Conservation (phyloP, 805 yeast genomes). For the Metschnikowia lunata region DNA sequence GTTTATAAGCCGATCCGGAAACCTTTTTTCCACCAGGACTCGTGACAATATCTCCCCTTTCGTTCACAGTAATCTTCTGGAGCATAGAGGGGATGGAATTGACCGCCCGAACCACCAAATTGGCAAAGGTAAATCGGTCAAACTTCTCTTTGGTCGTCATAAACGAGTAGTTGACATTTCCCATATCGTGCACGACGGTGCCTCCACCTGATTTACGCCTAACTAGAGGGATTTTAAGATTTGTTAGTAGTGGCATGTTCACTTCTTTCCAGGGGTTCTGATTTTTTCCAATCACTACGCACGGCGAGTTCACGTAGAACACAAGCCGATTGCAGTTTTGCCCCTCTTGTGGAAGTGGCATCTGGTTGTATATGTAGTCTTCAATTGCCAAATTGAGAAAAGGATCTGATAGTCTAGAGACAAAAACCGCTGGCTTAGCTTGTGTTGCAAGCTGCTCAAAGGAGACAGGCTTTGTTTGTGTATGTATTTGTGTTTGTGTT, state of each 20-base stretch:
- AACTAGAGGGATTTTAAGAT: constrained; percentile 57
- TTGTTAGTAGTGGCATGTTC: constrained; percentile 51
- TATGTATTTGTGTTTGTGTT: no score
- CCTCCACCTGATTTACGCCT: constrained; percentile 94
- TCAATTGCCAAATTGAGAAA: constrained; percentile 77
- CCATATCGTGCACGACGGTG: constrained; percentile 89
- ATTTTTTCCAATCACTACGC: constrained; percentile 93
- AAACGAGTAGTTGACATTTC: constrained; percentile 83
- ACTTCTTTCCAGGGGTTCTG: constrained; percentile 93
- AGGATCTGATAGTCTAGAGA: constrained; percentile 63
- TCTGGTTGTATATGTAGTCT: constrained; percentile 62
- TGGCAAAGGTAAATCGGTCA: constrained; percentile 51
- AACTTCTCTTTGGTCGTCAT: constrained; percentile 68
- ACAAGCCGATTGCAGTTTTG: constrained; percentile 46
- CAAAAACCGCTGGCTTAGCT: constrained; percentile 47
- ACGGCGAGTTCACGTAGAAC: constrained; percentile 72
- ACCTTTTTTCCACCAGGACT: constrained; percentile 48
- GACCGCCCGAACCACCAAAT: constrained; percentile 35
- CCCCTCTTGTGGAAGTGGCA: constrained; percentile 41
- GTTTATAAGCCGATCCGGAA: constrained; percentile 90
- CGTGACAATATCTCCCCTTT: constrained; percentile 75
- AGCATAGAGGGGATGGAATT: constrained; percentile 16
- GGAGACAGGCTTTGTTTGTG: neutral
- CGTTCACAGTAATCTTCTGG: constrained; percentile 48
- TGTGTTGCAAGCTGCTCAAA: constrained; percentile 3